Evolutionary conservation across 2,329 filamentous ascomycete species (phyloP).

Genomic region (Dactylella cylindrospora): DNA sequence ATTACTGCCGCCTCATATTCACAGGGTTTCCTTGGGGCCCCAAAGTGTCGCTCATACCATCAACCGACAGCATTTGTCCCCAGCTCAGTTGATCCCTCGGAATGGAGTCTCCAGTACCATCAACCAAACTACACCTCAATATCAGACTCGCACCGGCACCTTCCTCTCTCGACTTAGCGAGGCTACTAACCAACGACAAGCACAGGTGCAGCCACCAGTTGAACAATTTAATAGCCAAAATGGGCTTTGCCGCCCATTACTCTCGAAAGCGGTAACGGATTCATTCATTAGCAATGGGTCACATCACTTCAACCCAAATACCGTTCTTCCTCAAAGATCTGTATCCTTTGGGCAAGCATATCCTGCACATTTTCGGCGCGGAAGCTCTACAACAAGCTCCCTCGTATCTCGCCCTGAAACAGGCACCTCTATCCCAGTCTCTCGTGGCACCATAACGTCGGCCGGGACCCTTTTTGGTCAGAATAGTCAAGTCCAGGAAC

Average conservation of each 20-base stretch:
- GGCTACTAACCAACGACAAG: too few relatives aligned
- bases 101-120: neutral
- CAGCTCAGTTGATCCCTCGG: constrained; percentile 4
- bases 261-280: too few relatives aligned
- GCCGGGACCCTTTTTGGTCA: constrained; percentile 19
- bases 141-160: too few relatives aligned
- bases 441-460: constrained; percentile 30
- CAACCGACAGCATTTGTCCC: constrained; percentile 10
- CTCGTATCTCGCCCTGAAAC: constrained; percentile 3
- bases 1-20: constrained; percentile 2
- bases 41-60: neutral
- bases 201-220: too few relatives aligned
- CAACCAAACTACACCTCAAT: neutral
- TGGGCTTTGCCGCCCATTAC: too few relatives aligned
- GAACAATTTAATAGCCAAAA: too few relatives aligned
- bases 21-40: neutral
- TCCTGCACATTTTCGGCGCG: constrained; percentile 11
- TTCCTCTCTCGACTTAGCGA: too few relatives aligned
- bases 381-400: constrained; percentile 10
- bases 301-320: constrained; percentile 6
- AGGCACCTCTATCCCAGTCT: constrained; percentile 12
- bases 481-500: constrained; percentile 15
- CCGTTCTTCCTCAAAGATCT: neutral
- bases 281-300: too few relatives aligned
- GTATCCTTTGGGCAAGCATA: constrained; percentile 6